phyloP scores from a whole-genome alignment of 306 rosid species.

The Sophora flavescens region DNA sequence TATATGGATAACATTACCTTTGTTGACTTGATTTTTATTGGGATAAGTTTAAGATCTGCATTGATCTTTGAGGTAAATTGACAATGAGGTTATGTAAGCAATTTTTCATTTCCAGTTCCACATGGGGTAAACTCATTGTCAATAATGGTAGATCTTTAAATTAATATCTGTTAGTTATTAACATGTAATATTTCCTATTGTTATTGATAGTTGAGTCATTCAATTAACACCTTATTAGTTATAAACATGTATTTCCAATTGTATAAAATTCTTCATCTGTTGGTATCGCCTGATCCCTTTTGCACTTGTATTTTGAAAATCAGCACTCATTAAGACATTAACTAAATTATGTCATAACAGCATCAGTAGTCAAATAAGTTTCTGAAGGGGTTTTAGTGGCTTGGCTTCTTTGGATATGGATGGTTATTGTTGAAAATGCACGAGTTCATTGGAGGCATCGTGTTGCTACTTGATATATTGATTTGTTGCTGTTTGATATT shows the following conservation, averaged over 20 bases:
- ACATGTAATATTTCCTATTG: conserved; percentile 14
- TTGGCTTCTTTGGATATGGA: background rate
- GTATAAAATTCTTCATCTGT: conserved; percentile 23
- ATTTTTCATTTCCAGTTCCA: background rate
- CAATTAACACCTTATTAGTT: conserved; percentile 3
- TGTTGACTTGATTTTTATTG: background rate
- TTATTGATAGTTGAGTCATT: background rate
- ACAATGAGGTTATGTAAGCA: background rate
- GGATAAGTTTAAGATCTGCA: background rate
- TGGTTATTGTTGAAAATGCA: conserved; percentile 20
- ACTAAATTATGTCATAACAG: background rate
- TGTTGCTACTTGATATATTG: background rate
- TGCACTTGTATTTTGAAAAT: conserved; percentile 29
- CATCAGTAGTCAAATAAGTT: background rate
- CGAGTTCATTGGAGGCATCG: conserved; percentile 20
- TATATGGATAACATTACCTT: conserved; percentile 2
- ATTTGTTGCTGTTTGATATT: conserved; percentile 21
- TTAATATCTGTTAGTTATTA: background rate
- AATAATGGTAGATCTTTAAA: conserved; percentile 18
- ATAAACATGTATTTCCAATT: conserved; percentile 1
- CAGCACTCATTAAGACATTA: background rate
- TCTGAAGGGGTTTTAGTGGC: conserved; percentile 1
- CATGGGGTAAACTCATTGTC: conserved; percentile 15
- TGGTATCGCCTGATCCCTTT: conserved; percentile 1
- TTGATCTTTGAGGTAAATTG: conserved; percentile 13